These are phyloP conservation scores for Klebsormidium nitens DNA, from an alignment of 139 green algal genomes.

Conservation along the genomic window DNA sequence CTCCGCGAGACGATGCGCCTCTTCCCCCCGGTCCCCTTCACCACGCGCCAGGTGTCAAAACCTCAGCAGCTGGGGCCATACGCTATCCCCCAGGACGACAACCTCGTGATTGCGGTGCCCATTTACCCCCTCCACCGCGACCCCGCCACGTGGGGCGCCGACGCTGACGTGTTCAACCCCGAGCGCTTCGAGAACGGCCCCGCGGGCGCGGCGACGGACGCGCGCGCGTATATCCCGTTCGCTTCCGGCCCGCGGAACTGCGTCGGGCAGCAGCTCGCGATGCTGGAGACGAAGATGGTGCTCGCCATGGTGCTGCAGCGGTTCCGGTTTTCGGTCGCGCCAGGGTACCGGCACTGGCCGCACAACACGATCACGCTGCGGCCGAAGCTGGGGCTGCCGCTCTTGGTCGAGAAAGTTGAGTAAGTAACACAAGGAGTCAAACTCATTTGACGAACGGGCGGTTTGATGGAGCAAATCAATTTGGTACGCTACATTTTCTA, in stretches of 20 bases:
- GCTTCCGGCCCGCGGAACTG: conserved; percentile 91
- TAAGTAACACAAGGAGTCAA: too few relatives aligned
- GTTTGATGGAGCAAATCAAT: too few relatives aligned
- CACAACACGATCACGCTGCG: conserved; percentile 9
- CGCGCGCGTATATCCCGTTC: conserved; percentile 85
- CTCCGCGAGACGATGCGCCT: conserved; percentile 84
- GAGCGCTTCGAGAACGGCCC: conserved; percentile 86
- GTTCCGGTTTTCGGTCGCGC: conserved; percentile 69
- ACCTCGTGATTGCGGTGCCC: conserved; percentile 85
- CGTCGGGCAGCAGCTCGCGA: conserved; percentile 96
- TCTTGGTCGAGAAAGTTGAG: too few relatives aligned
- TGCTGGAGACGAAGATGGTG: conserved; percentile 78
- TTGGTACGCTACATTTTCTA: too few relatives aligned
- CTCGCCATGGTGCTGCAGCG: conserved; percentile 74
- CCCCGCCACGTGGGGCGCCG: conserved; percentile 75
- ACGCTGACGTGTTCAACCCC: conserved; percentile 72
- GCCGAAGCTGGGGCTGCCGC: conserved; percentile 26
- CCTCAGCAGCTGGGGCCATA: conserved; percentile 63
- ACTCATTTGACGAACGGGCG: too few relatives aligned
- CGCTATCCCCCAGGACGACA: conserved; percentile 88
- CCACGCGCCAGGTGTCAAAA: conserved; percentile 62
- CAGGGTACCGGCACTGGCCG: conserved; percentile 14
- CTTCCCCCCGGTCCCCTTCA: conserved; percentile 90
- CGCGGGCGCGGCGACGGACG: conserved; percentile 41
- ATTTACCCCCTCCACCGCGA: conserved; percentile 78